Conservation (phyloP, 371 early-diverging fungal genomes). For the Haplosporangium sp. region DNA sequence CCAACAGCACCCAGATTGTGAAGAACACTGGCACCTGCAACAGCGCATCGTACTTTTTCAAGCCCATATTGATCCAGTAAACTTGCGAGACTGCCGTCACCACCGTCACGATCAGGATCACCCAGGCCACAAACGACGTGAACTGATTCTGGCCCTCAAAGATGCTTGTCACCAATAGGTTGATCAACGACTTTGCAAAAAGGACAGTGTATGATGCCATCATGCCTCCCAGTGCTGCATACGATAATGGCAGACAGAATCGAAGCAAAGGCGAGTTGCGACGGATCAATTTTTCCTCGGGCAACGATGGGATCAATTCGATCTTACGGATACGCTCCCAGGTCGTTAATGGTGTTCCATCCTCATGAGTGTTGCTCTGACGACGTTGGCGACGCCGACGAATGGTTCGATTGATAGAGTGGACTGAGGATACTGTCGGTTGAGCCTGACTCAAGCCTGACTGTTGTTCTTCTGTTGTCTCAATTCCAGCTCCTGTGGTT, state of each 20-base stretch:
- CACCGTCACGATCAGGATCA: slow-evolving; percentile 77
- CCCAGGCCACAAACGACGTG: slow-evolving; percentile 70
- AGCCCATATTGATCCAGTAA: slow-evolving; percentile 86
- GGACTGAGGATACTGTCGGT: slow-evolving; percentile 20
- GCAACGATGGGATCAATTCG: slow-evolving; percentile 43
- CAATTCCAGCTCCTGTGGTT: not conserved
- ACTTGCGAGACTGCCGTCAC: slow-evolving; percentile 85
- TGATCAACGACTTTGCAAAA: slow-evolving; percentile 86
- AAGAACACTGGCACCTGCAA: slow-evolving; percentile 90
- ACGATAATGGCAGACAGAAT: slow-evolving; percentile 70
- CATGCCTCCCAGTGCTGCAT: slow-evolving; percentile 76
- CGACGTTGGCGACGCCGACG: slow-evolving; percentile 17
- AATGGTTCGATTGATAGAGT: slow-evolving; percentile 11
- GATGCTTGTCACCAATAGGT: slow-evolving; percentile 75
- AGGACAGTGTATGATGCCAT: slow-evolving; percentile 89
- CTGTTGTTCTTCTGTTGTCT: not conserved
- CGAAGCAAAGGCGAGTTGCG: slow-evolving; percentile 45
- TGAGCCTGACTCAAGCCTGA: slow-evolving; percentile 1
- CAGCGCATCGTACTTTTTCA: slow-evolving; percentile 86
- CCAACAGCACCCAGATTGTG: slow-evolving; percentile 81
- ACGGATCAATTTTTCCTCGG: slow-evolving; percentile 51
- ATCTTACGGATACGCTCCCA: slow-evolving; percentile 29
- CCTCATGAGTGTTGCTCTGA: not conserved
- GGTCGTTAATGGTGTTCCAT: slow-evolving; percentile 10
- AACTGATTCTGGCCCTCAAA: slow-evolving; percentile 83